Evolutionary conservation across 345 rosid species (phyloP).

Genomic region (Citrus inodora): DNA sequence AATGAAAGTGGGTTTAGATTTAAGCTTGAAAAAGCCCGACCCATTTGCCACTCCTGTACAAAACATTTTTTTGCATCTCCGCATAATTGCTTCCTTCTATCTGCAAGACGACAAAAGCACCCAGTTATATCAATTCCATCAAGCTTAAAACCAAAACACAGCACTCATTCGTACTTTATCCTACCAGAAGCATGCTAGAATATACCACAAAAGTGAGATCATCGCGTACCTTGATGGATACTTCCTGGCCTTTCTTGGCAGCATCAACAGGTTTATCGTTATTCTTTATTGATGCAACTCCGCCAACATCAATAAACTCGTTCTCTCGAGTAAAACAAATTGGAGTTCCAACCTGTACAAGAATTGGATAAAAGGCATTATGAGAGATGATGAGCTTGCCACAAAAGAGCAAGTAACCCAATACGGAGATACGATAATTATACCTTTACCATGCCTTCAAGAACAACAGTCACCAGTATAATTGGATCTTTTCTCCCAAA

Average conservation of each 20-base stretch:
- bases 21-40: no score
- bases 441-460: slow-evolving; percentile 81
- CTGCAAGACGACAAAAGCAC: slow-evolving; percentile 31
- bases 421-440: background rate
- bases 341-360: slow-evolving; percentile 76
- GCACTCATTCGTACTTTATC: background rate
- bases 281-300: slow-evolving; percentile 72
- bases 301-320: slow-evolving; percentile 78
- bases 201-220: background rate
- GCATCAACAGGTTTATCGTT: slow-evolving; percentile 66
- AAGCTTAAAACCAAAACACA: background rate
- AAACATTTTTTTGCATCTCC: slow-evolving; percentile 79
- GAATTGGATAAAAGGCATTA: background rate
- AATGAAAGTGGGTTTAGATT: no score
- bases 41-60: slow-evolving; percentile 13
- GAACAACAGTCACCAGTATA: slow-evolving; percentile 71
- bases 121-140: no score
- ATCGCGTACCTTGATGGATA: slow-evolving; percentile 48
- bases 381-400: background rate
- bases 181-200: background rate
- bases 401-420: no score
- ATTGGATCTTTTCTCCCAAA: slow-evolving; percentile 86
- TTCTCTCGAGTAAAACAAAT: slow-evolving; percentile 62
- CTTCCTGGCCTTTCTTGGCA: slow-evolving; percentile 80
- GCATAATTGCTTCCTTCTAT: slow-evolving; percentile 58